Conservation (phyloP, 805 yeast genomes). For the Schwanniomyces polymorphus region DNA sequence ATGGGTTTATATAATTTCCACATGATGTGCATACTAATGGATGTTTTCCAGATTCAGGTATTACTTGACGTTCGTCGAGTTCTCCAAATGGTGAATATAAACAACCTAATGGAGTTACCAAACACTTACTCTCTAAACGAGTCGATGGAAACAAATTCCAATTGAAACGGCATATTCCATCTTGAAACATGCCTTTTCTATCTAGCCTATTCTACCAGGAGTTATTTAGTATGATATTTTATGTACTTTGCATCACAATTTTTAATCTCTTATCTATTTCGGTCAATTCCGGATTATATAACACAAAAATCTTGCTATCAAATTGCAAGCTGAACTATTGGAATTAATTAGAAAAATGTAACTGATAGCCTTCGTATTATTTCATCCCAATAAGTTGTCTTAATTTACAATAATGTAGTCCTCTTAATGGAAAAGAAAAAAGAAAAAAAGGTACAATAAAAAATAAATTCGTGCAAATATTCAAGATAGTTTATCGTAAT, state of each 20-base stretch:
- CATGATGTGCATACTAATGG: constrained; percentile 29
- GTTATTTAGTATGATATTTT: not conserved
- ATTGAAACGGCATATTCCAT: constrained; percentile 46
- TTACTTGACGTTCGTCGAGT: not conserved
- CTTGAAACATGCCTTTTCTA: not conserved
- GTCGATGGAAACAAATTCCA: constrained; percentile 59
- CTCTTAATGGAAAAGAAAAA: too few species aligned
- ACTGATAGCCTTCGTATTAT: too few species aligned
- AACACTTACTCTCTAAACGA: constrained; percentile 30
- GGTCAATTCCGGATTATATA: not conserved
- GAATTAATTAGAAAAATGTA: too few species aligned
- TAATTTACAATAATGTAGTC: too few species aligned
- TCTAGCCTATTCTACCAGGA: not conserved
- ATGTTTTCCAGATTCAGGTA: not conserved
- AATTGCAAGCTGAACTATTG: not conserved
- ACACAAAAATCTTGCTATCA: not conserved
- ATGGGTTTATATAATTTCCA: constrained; percentile 26
- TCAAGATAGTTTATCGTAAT: too few species aligned
- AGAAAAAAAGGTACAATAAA: too few species aligned
- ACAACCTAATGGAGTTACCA: constrained; percentile 39
- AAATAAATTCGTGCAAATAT: too few species aligned
- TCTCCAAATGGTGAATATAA: constrained; percentile 28
- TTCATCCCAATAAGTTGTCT: too few species aligned
- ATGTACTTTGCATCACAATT: not conserved
- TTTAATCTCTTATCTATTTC: not conserved